phyloP scores from a whole-genome alignment of 202 grass and related monocot genomes.

The Schoenoplectus tabernaemontani region DNA sequence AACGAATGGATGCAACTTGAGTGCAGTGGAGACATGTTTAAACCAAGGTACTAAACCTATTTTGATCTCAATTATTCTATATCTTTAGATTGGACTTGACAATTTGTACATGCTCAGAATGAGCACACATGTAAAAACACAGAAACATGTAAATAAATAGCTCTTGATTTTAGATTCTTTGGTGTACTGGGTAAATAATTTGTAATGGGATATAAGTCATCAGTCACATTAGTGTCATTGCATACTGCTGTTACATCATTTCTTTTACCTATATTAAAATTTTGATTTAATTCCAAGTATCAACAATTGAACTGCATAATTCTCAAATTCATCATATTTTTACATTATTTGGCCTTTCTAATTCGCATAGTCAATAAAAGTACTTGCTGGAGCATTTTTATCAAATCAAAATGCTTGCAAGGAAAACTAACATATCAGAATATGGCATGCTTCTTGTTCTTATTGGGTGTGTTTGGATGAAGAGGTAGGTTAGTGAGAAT shows the following conservation, averaged over 20 bases:
- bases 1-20: slow-evolving; percentile 53
- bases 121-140: not conserved
- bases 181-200: not conserved
- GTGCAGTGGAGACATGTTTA: slow-evolving; percentile 48
- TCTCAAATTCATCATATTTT: not conserved
- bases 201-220: not conserved
- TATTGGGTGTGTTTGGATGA: too few relatives aligned
- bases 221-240: not conserved
- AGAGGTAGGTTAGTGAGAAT: too few relatives aligned
- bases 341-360: not conserved
- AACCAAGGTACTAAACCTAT: slow-evolving; percentile 43
- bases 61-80: not conserved
- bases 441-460: not conserved
- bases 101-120: not conserved
- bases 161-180: not conserved
- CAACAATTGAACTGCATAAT: not conserved
- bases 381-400: not conserved
- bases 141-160: not conserved
- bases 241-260: not conserved
- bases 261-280: too few relatives aligned
- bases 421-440: not conserved
- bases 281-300: not conserved
- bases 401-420: not conserved
- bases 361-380: not conserved
- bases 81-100: not conserved